Evolutionary conservation across 2,329 filamentous ascomycete genomes (phyloP).

Genomic region (Coccinonectria pachysandricola): DNA sequence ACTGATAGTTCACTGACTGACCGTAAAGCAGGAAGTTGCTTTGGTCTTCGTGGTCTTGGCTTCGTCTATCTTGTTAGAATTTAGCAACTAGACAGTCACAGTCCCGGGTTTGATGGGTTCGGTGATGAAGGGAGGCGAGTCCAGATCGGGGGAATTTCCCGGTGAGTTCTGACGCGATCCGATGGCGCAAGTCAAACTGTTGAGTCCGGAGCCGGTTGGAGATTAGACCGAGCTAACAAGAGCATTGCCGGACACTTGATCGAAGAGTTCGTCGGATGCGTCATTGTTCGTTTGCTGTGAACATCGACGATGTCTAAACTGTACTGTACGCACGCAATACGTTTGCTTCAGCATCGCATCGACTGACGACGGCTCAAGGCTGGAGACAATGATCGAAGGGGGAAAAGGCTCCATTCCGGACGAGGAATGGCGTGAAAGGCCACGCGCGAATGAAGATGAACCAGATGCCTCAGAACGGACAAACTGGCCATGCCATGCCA

Average conservation of each 20-base stretch:
- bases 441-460: constrained; percentile 17
- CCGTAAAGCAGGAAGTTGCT: constrained; percentile 11
- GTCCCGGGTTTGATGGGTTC: constrained; percentile 16
- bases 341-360: too few relatives aligned
- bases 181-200: constrained; percentile 14
- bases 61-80: too few relatives aligned
- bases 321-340: too few relatives aligned
- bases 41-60: constrained; percentile 19
- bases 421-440: constrained; percentile 15
- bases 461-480: constrained; percentile 18
- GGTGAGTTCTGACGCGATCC: constrained; percentile 15
- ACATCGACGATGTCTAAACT: too few relatives aligned
- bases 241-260: too few relatives aligned
- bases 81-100: too few relatives aligned
- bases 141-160: constrained; percentile 15
- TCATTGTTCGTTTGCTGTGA: too few relatives aligned
- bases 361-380: too few relatives aligned
- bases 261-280: too few relatives aligned
- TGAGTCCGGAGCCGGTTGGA: constrained; percentile 10
- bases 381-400: constrained; percentile 16
- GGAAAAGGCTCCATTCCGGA: constrained; percentile 18
- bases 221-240: constrained; percentile 4
- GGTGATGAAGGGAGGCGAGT: constrained; percentile 17
- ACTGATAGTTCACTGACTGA: constrained; percentile 10
- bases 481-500: constrained; percentile 10